Conservation (phyloP, 2,329 filamentous ascomycete species). For the Fusarium lyarnte region DNA sequence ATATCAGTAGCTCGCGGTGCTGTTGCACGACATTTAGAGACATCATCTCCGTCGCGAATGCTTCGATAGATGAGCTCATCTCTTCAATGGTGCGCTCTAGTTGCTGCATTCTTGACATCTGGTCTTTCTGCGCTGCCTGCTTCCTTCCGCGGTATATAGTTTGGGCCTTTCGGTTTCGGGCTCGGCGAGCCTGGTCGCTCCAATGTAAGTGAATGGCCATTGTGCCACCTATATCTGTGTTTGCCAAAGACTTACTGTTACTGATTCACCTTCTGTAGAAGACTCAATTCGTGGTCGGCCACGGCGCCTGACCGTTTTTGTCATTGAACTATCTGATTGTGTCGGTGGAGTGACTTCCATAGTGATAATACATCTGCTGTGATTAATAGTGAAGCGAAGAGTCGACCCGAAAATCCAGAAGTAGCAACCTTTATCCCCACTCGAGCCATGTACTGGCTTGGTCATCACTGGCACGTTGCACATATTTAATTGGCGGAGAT, state of each 20-base stretch:
- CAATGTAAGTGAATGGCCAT: too few relatives aligned
- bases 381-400: too few relatives aligned
- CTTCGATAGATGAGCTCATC: background rate
- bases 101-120: background rate
- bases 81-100: background rate
- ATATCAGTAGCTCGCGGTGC: background rate
- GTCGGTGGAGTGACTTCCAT: background rate
- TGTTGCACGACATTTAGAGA: background rate
- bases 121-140: background rate
- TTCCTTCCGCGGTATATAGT: background rate
- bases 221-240: too few relatives aligned
- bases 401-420: too few relatives aligned
- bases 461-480: too few relatives aligned
- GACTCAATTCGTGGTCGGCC: background rate
- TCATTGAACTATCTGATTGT: background rate
- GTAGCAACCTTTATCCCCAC: too few relatives aligned
- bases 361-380: too few relatives aligned
- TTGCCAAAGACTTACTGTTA: too few relatives aligned
- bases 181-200: background rate
- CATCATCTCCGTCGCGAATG: background rate
- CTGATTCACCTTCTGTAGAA: background rate
- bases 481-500: too few relatives aligned
- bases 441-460: too few relatives aligned
- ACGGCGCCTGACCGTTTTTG: background rate
- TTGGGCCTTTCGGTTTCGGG: background rate